Percentiles rank a stretch among this genome's conserved stretches.
Conservation (phyloP, 2,329 filamentous ascomycete species). For the Aspergillus pseudoglaucus region DNA sequence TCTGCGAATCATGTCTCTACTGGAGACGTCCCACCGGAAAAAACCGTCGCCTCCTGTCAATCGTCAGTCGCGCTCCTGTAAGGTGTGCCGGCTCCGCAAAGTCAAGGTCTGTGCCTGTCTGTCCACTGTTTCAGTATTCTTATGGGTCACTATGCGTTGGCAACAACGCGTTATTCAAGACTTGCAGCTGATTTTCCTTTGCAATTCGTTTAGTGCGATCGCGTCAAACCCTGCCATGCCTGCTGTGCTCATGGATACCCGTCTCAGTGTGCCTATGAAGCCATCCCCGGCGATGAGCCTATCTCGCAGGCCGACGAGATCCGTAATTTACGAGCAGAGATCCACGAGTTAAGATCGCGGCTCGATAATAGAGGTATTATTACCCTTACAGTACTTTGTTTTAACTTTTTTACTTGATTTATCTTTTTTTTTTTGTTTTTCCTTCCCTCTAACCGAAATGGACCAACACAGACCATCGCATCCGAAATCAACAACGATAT, state of each 20-base stretch:
- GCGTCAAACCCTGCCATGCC: slow-evolving; percentile 33
- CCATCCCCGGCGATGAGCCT: slow-evolving; percentile 26
- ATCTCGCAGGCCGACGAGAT: slow-evolving; percentile 34
- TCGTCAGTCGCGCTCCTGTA: slow-evolving; percentile 33
- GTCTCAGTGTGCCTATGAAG: slow-evolving; percentile 33
- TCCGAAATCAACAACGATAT: neutral
- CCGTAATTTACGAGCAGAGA: slow-evolving; percentile 27
- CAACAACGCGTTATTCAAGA: neutral
- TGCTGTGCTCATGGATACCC: slow-evolving; percentile 36
- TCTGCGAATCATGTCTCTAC: slow-evolving; percentile 12
- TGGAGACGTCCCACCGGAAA: slow-evolving; percentile 18
- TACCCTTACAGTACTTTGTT: neutral
- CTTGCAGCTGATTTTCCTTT: too few species aligned
- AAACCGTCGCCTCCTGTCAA: slow-evolving; percentile 12
- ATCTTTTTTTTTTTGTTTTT: too few species aligned
- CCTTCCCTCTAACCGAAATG: too few species aligned
- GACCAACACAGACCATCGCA: neutral
- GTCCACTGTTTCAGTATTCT: slow-evolving; percentile 5
- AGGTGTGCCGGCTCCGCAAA: slow-evolving; percentile 33
- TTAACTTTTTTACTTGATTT: too few species aligned
- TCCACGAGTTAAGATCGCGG: slow-evolving; percentile 22
- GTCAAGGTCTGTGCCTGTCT: slow-evolving; percentile 26
- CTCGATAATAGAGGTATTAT: slow-evolving; percentile 21
- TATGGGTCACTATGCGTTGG: neutral
- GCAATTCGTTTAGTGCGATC: slow-evolving; percentile 26